A percentile compares a stretch with the other conserved stretches of the same genome.
Evolutionary conservation across 495 filamentous ascomycete species (phyloP).

Genomic region (Lichina pygmaea): DNA sequence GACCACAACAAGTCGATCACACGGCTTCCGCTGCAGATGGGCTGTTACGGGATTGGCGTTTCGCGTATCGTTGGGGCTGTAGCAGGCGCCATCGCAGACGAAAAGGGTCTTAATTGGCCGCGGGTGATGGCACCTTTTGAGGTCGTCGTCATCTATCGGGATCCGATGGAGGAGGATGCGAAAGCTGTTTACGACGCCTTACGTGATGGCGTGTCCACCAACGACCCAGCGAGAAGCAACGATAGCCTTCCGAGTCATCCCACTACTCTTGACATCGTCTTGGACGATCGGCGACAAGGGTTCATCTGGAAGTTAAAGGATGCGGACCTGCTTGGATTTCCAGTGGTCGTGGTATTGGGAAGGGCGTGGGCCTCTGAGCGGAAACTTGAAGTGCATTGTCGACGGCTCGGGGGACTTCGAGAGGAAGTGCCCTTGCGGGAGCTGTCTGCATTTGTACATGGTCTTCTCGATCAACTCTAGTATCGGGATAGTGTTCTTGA

Average conservation of each 20-base stretch:
- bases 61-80: slow-evolving; percentile 76
- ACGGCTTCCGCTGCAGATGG: slow-evolving; percentile 51
- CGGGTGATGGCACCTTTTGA: slow-evolving; percentile 66
- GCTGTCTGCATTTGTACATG: slow-evolving; percentile 6
- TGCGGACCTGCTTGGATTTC: slow-evolving; percentile 73
- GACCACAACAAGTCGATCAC: slow-evolving; percentile 9
- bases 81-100: slow-evolving; percentile 43
- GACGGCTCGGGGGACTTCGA: slow-evolving; percentile 21
- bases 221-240: not conserved
- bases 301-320: slow-evolving; percentile 69
- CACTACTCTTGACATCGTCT: slow-evolving; percentile 25
- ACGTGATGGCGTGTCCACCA: not conserved
- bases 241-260: not conserved
- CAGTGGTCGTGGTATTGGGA: slow-evolving; percentile 54
- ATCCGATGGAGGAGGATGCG: slow-evolving; percentile 22
- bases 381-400: slow-evolving; percentile 53
- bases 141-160: slow-evolving; percentile 35
- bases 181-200: slow-evolving; percentile 31
- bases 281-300: slow-evolving; percentile 49
- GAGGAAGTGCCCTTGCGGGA: slow-evolving; percentile 19
- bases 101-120: slow-evolving; percentile 71
- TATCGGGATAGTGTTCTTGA: not conserved
- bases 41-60: slow-evolving; percentile 85
- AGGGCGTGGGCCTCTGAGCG: slow-evolving; percentile 37
- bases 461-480: slow-evolving; percentile 1